Base-by-base conservation (phyloP, 2,329 filamentous ascomycete genomes). In the Talaromyces albobiverticillius region DNA sequence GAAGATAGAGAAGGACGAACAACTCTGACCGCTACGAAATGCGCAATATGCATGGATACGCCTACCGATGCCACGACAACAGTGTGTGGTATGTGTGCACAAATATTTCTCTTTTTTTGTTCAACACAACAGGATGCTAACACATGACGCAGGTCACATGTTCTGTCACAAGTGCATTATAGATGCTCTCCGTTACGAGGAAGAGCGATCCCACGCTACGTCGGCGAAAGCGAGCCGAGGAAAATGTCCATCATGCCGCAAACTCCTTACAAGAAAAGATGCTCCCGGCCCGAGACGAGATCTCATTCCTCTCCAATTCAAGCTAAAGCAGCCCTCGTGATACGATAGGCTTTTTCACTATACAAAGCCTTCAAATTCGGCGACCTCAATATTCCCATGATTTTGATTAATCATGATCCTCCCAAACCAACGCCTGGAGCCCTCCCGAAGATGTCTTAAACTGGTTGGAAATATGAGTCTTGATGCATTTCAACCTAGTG, bases 151-250 rank as follows among this genome's bases (percentile, higher is more conserved):
- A 84, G 82, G 83, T 0, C 83, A 86, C 62, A 72, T 86, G 22
- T 86, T 85, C 67, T 86, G 83, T 64, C 82, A 86, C 61, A 79
- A 79, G 32, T 86, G 83, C 60, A 78, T 86, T 40, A 77, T 81
- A 48, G 80, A 84, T 63, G 79, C 81, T n/a, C 68, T 86, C 16
- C 79, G 79, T 36, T 79, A 78, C 23, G 77, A 78, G 41, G 81
- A 83, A 60, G 77, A 78, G 58, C 77, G 71, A 55, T 62, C 76
- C 38, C 64, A 71, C 9, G 66, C 69, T 41, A 54, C 62, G 2
- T 57, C 60, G 3, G 63, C 65, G 2, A 71, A 71, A 50, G 48
- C 62, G 1, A 62, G 61, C 2, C 66, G 68, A 46, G 74, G 74
- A 4, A 71, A 69, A 18, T 78, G 75, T 57, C 75, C 75, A 3